A percentile compares a stretch with the other conserved stretches of the same genome.
Evolutionary conservation across 495 filamentous ascomycete species (phyloP).

Genomic region (Xylaria sp.): DNA sequence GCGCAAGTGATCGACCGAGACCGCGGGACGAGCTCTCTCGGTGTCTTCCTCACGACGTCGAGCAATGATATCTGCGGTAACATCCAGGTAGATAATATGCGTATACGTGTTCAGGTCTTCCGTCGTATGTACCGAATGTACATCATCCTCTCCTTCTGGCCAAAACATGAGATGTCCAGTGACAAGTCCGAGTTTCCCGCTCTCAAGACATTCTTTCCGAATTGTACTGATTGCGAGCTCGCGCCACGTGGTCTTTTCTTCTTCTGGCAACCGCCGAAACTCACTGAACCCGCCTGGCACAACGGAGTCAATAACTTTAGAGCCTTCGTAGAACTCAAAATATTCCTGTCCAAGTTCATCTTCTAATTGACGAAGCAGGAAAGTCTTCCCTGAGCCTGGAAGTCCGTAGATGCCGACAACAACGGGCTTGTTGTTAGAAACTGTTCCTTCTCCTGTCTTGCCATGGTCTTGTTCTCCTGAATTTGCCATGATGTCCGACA

Average conservation of each 20-base stretch:
- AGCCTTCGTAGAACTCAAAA: slow-evolving; percentile 63
- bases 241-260: slow-evolving; percentile 51
- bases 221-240: slow-evolving; percentile 59
- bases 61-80: slow-evolving; percentile 44
- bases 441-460: not conserved
- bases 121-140: slow-evolving; percentile 49
- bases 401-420: slow-evolving; percentile 69
- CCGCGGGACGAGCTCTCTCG: slow-evolving; percentile 43
- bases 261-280: slow-evolving; percentile 56
- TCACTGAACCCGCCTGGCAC: slow-evolving; percentile 58
- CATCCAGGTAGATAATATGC: slow-evolving; percentile 68
- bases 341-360: slow-evolving; percentile 42
- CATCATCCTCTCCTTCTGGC: slow-evolving; percentile 48
- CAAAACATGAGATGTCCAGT: slow-evolving; percentile 70
- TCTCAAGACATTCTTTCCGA: slow-evolving; percentile 44
- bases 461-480: not conserved
- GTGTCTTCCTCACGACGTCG: slow-evolving; percentile 50
- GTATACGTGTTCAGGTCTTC: slow-evolving; percentile 60
- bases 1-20: slow-evolving; percentile 51
- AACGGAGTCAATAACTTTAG: slow-evolving; percentile 55
- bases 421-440: slow-evolving; percentile 41
- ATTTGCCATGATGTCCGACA: not conserved
- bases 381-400: slow-evolving; percentile 67
- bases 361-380: slow-evolving; percentile 54
- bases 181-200: slow-evolving; percentile 56